Percentiles rank a stretch among this genome's conserved stretches.
Conservation (phyloP, 352 stramenopile genomes). For the Globisporangium echinulatum region DNA sequence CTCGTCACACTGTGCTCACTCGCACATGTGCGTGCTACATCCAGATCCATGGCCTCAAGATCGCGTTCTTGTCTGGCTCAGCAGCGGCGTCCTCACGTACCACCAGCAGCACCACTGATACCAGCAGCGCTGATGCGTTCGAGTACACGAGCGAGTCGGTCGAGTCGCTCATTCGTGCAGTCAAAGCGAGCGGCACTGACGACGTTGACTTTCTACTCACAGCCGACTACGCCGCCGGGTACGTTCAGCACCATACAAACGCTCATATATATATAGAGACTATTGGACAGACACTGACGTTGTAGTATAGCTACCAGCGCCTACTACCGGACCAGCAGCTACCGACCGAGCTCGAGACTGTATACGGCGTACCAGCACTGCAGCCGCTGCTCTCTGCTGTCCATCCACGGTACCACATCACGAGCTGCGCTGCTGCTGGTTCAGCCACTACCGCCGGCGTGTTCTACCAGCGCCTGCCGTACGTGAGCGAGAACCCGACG, state of each 20-base stretch:
- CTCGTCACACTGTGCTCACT: not conserved
- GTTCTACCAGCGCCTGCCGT: constrained; percentile 77
- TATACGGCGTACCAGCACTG: constrained; percentile 22
- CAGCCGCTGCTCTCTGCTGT: constrained; percentile 32
- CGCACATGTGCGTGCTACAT: too few species aligned
- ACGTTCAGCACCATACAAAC: not conserved
- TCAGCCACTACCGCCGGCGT: constrained; percentile 27
- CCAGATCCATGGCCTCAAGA: constrained; percentile 18
- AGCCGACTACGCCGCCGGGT: constrained; percentile 37
- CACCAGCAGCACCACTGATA: not conserved
- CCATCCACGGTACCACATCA: constrained; percentile 74
- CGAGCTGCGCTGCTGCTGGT: constrained; percentile 15
- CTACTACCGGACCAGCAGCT: constrained; percentile 57
- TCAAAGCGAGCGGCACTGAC: constrained; percentile 5
- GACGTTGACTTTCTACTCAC: constrained; percentile 68
- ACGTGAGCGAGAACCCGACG: constrained; percentile 49
- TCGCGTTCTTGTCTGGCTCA: constrained; percentile 19
- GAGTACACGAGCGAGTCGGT: constrained; percentile 19
- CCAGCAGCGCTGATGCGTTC: not conserved
- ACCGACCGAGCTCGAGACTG: constrained; percentile 32
- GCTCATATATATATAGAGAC: too few species aligned
- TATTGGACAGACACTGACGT: not conserved
- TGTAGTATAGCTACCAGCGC: constrained; percentile 33
- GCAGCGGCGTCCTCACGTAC: not conserved
- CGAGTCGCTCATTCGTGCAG: not conserved